Evolutionary conservation across 345 rosid genomes (phyloP).

Genomic region (Carallia pectinifolia): DNA sequence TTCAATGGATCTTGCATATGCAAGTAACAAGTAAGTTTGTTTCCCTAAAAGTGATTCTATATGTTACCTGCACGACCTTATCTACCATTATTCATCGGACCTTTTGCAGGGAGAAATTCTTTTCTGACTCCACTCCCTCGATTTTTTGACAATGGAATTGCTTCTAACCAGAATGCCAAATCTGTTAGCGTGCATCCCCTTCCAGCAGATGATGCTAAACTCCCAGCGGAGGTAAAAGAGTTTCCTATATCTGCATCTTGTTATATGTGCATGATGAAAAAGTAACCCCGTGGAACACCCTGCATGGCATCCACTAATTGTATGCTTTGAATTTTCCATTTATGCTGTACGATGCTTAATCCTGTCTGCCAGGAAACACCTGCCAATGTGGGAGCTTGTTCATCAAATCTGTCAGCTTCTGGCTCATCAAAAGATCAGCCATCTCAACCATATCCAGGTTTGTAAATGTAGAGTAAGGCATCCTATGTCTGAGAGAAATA

Average conservation of each 20-base stretch:
- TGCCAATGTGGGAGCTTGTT: slow-evolving; percentile 31
- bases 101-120: slow-evolving; percentile 49
- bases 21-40: neutral
- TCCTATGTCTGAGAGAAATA: neutral
- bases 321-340: neutral
- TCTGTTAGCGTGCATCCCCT: slow-evolving; percentile 53
- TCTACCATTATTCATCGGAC: slow-evolving; percentile 9
- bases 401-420: slow-evolving; percentile 42
- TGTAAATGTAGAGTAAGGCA: slow-evolving; percentile 11
- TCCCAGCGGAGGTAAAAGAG: slow-evolving; percentile 37
- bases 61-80: slow-evolving; percentile 12
- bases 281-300: neutral
- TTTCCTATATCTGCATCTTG: neutral
- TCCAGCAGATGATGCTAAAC: slow-evolving; percentile 34
- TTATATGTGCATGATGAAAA: neutral
- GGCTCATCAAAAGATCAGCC: slow-evolving; percentile 47
- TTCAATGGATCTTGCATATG: neutral
- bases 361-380: slow-evolving; percentile 32
- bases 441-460: slow-evolving; percentile 54
- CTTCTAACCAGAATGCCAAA: slow-evolving; percentile 33
- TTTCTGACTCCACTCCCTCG: slow-evolving; percentile 59
- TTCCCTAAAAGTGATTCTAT: neutral
- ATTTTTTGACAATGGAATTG: slow-evolving; percentile 39
- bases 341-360: neutral
- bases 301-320: neutral